Conservation (phyloP, 306 rosid species). For the Quercus agrifolia region DNA sequence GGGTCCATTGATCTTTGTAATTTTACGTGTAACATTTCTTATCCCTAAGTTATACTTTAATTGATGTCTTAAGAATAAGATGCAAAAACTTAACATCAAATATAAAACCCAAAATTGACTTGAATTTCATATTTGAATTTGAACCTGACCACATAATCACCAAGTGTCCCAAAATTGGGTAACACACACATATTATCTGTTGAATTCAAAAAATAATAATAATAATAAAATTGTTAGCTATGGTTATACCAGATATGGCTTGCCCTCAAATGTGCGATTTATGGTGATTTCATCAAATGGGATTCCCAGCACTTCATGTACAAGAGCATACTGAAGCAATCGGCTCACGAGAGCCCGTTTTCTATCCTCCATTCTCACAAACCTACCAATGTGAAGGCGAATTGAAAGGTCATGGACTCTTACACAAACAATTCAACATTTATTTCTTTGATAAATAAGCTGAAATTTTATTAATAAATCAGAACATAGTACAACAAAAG, state of each 20-base stretch:
- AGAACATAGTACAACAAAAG: background rate
- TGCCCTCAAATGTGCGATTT: conserved; percentile 66
- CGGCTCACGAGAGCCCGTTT: conserved; percentile 80
- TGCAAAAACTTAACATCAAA: background rate
- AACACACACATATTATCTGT: background rate
- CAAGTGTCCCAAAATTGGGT: background rate
- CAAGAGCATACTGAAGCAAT: conserved; percentile 76
- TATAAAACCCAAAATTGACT: background rate
- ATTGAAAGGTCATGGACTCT: conserved; percentile 12
- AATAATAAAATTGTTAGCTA: background rate
- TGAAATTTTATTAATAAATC: background rate
- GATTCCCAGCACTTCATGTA: conserved; percentile 43
- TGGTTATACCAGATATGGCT: conserved; percentile 70
- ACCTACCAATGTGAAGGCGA: conserved; percentile 39
- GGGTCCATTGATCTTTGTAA: no score
- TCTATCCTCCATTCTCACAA: conserved; percentile 55
- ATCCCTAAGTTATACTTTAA: background rate
- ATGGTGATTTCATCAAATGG: conserved; percentile 53
- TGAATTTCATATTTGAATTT: background rate
- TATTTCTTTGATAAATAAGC: background rate
- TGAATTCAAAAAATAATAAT: background rate
- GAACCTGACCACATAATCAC: background rate
- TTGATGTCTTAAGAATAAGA: background rate
- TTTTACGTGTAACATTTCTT: background rate
- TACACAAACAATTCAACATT: background rate